Percentiles rank a stretch among this genome's conserved stretches.
phyloP scores from a whole-genome alignment of 768 basidiomycete species.

The Butyriboletus loyo region DNA sequence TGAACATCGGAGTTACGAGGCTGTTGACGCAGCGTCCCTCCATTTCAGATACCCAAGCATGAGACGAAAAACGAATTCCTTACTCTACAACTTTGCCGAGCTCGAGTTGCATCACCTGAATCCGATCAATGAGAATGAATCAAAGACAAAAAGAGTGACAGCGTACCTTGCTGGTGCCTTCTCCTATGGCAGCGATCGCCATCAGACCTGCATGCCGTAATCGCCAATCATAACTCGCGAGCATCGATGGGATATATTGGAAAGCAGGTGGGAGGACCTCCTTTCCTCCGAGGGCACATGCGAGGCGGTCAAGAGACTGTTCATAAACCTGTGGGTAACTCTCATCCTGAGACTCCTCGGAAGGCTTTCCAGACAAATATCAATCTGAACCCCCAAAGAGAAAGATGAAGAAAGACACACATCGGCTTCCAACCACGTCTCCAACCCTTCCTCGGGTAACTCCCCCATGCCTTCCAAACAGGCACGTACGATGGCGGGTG shows the following conservation, averaged over 20 bases:
- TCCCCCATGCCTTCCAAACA: constrained; percentile 84
- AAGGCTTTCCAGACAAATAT: constrained; percentile 43
- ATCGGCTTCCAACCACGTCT: constrained; percentile 70
- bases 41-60: not conserved
- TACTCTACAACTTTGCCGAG: constrained; percentile 81
- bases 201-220: constrained; percentile 82
- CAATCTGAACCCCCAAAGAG: not conserved
- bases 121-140: not conserved
- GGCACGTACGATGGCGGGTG: constrained; percentile 63
- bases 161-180: constrained; percentile 71
- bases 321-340: constrained; percentile 75
- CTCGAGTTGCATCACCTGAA: constrained; percentile 74
- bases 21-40: constrained; percentile 32
- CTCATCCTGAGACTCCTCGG: constrained; percentile 58
- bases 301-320: constrained; percentile 77
- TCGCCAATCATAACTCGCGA: constrained; percentile 81
- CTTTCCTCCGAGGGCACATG: constrained; percentile 76
- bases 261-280: constrained; percentile 77
- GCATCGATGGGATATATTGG: constrained; percentile 79
- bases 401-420: constrained; percentile 43
- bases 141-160: not conserved
- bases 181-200: constrained; percentile 82
- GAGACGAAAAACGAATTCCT: constrained; percentile 22
- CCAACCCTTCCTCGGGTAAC: constrained; percentile 57
- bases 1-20: constrained; percentile 73